These are phyloP conservation scores for Cephalotrichum gorgonifer DNA, from an alignment of 2,329 filamentous ascomycete genomes.

Conservation along the genomic window DNA sequence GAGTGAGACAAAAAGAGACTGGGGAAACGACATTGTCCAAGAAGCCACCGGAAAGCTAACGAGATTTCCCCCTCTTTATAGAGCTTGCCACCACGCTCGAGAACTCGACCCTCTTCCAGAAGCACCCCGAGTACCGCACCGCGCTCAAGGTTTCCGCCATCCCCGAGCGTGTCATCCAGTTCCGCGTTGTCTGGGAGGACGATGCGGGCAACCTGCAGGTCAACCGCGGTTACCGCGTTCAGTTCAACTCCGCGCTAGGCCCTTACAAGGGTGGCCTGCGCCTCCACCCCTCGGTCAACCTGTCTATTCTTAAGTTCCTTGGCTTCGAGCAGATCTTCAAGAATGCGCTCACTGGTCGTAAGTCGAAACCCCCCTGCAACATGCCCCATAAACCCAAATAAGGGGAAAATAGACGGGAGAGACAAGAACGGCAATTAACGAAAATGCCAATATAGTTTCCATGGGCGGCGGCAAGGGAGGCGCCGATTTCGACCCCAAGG, in stretches of 20 bases:
- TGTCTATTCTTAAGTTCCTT: constrained; percentile 85
- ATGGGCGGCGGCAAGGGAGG: constrained; percentile 98
- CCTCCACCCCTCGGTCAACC: constrained; percentile 83
- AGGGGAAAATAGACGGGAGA: background rate
- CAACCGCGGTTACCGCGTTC: constrained; percentile 91
- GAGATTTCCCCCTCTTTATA: constrained; percentile 23
- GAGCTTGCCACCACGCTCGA: constrained; percentile 94
- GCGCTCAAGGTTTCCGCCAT: constrained; percentile 81
- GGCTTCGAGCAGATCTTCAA: constrained; percentile 99
- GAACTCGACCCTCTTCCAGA: constrained; percentile 82
- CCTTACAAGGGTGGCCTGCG: constrained; percentile 97
- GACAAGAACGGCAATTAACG: background rate
- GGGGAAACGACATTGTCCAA: constrained; percentile 3
- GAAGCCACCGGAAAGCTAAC: constrained; percentile 9
- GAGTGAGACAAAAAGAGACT: background rate
- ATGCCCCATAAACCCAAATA: background rate
- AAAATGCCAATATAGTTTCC: constrained; percentile 23
- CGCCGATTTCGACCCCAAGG: constrained; percentile 97
- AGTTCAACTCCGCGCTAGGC: constrained; percentile 96
- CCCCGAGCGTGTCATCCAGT: constrained; percentile 93
- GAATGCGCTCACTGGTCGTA: constrained; percentile 92
- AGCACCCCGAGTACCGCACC: constrained; percentile 89
- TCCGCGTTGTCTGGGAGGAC: constrained; percentile 95
- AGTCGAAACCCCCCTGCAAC: constrained; percentile 30
- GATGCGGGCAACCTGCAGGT: constrained; percentile 82